phyloP scores from a whole-genome alignment of 2,329 filamentous ascomycete genomes.

The Fusarium sulawesiense region DNA sequence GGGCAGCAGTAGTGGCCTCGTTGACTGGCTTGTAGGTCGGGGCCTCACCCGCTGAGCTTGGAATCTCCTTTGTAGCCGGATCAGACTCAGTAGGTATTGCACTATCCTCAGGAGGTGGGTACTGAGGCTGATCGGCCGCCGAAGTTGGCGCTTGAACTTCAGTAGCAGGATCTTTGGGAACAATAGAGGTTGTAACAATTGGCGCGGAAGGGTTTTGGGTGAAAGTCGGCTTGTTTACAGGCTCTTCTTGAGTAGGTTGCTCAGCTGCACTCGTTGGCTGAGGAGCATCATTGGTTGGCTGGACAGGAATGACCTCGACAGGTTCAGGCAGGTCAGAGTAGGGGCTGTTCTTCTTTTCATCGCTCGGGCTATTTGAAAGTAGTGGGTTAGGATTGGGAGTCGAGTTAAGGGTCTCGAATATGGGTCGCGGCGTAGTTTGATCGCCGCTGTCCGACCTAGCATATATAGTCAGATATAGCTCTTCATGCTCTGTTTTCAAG shows the following conservation, averaged over 20 bases:
- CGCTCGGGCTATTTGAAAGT: slow-evolving; percentile 17
- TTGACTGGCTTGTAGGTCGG: slow-evolving; percentile 9
- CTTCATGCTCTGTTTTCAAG: background rate
- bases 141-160: slow-evolving; percentile 3
- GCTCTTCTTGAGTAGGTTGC: slow-evolving; percentile 20
- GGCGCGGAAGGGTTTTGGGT: slow-evolving; percentile 32
- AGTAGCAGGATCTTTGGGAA: slow-evolving; percentile 28
- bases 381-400: slow-evolving; percentile 33
- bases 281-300: slow-evolving; percentile 3
- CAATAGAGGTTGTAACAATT: slow-evolving; percentile 37
- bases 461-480: slow-evolving; percentile 20
- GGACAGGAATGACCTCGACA: slow-evolving; percentile 38
- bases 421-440: slow-evolving; percentile 41
- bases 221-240: slow-evolving; percentile 23
- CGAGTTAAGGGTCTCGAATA: slow-evolving; percentile 43
- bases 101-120: slow-evolving; percentile 4
- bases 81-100: slow-evolving; percentile 1
- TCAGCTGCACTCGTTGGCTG: slow-evolving; percentile 15
- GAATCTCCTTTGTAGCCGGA: background rate
- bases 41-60: slow-evolving; percentile 1
- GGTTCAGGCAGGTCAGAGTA: slow-evolving; percentile 18
- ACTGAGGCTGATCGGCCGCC: slow-evolving; percentile 11
- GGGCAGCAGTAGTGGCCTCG: slow-evolving; percentile 11
- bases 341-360: slow-evolving; percentile 14
- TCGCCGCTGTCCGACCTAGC: slow-evolving; percentile 25